Base-by-base conservation (phyloP, 1,139 yeast species). In the Neolecta irregularis region DNA sequence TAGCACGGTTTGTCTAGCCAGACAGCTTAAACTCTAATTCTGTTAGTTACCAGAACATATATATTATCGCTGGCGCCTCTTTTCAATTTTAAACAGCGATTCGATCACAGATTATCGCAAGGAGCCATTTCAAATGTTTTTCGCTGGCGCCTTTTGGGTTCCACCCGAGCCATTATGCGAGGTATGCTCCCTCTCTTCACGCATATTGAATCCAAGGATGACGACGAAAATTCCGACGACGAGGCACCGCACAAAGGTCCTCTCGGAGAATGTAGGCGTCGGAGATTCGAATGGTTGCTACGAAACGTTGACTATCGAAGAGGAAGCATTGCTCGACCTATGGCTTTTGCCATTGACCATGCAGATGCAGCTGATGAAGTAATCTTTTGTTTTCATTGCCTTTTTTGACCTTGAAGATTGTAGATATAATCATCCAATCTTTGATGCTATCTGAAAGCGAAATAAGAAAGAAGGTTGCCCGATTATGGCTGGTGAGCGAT, bases 321-420 rank as follows among this genome's bases (percentile, higher is more conserved):
- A 12, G 53, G 55, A 7, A 43, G 50, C 6, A 48, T 53, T 17
- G 56, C 56, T 4, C 44, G 55, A 7, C 44, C 49, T 18, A 48
- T 47, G 44, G 52, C 51, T 7, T 53, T 53, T 45, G 55, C 53
- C 8, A 39, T 51, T 22, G 45, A 48, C 13, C 47, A 51, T 35
- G 45, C 46, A 9, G 32, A 35, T 17, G 46, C 46, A 7, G 47
- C 51, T 6, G 38, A 35, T 8, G 54, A 51, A 33, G 31, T 28
- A 20, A 28, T 28, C 22, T 6, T 28, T 12, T 28, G 4, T 16
- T 28, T 28, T 28, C 22, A 20, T 15, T 5, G 22, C 22, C 9
- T 28, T 16, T 16, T 28, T 13, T 20, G 22, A 20, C 12, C 12
- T 6, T 28, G 4, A 34, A 36, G 17, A 43, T 52, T 9, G 45